Evolutionary conservation across 1,284 basidiomycete genomes (phyloP).

Genomic region (Termitomyces sp.): DNA sequence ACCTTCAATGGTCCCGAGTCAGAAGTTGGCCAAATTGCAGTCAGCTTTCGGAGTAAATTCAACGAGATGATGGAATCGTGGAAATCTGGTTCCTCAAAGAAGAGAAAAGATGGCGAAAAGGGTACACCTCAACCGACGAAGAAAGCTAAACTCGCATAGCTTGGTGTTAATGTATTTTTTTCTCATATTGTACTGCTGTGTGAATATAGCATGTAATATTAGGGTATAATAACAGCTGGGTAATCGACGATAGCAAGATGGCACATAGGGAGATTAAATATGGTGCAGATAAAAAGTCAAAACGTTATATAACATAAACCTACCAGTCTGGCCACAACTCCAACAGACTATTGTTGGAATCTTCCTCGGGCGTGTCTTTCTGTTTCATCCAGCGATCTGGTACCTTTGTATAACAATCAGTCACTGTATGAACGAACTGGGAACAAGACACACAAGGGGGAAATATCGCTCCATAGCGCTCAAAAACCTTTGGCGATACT

Average conservation of each 20-base stretch:
- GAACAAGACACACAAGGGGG: slow-evolving; percentile 53
- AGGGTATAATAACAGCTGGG: slow-evolving; percentile 20
- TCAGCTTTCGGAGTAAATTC: slow-evolving; percentile 42
- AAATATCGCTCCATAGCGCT: slow-evolving; percentile 93
- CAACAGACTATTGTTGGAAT: slow-evolving; percentile 46
- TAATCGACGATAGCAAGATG: slow-evolving; percentile 9
- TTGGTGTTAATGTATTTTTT: slow-evolving; percentile 10
- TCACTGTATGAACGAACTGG: neutral
- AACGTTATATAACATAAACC: neutral
- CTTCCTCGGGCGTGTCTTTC: slow-evolving; percentile 69
- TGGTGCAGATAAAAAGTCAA: neutral
- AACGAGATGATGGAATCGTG: slow-evolving; percentile 47
- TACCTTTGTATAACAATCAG: slow-evolving; percentile 38
- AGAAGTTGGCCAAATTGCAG: slow-evolving; percentile 65
- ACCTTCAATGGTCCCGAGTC: slow-evolving; percentile 81
- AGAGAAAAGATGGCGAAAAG: slow-evolving; percentile 65
- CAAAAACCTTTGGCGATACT: slow-evolving; percentile 85
- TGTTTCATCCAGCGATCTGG: slow-evolving; percentile 88
- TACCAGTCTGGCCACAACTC: slow-evolving; percentile 47
- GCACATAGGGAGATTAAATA: neutral
- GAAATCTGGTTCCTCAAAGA: slow-evolving; percentile 46
- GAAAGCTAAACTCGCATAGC: slow-evolving; percentile 52
- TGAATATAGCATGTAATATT: slow-evolving; percentile 18
- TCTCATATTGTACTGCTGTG: slow-evolving; percentile 8
- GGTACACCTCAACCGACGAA: slow-evolving; percentile 61